phyloP scores from a whole-genome alignment of 805 yeast genomes.

The Schwanniomyces occidentalis region DNA sequence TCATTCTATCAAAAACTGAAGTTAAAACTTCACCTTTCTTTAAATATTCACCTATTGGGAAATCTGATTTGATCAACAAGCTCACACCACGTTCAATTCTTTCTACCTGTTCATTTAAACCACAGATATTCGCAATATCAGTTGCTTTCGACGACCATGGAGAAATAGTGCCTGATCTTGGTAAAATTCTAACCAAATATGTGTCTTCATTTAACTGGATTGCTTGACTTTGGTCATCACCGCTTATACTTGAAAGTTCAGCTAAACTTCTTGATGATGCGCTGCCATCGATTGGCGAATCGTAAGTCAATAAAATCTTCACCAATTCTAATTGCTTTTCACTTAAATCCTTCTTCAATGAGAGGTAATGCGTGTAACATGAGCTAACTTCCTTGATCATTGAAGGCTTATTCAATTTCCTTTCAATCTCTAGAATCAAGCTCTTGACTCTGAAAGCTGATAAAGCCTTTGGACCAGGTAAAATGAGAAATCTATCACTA shows the following conservation, averaged over 20 bases:
- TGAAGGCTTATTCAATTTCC: constrained; percentile 58
- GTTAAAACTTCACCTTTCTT: constrained; percentile 56
- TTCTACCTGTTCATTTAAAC: constrained; percentile 66
- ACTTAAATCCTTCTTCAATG: constrained; percentile 46
- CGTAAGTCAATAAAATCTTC: constrained; percentile 70
- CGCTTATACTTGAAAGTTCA: constrained; percentile 23
- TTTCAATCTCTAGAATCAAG: constrained; percentile 70
- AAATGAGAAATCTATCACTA: constrained; percentile 37
- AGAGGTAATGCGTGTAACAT: constrained; percentile 78
- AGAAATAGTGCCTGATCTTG: constrained; percentile 94
- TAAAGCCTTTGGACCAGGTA: constrained; percentile 89
- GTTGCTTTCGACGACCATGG: constrained; percentile 99
- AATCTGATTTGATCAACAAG: constrained; percentile 66
- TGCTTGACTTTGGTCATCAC: constrained; percentile 18
- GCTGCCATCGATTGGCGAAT: constrained; percentile 55
- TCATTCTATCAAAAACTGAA: constrained; percentile 91
- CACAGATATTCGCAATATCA: constrained; percentile 87
- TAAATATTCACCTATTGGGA: constrained; percentile 58
- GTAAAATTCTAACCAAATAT: constrained; percentile 72
- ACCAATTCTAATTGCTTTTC: constrained; percentile 49
- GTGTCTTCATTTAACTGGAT: constrained; percentile 39
- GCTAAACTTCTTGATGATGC: constrained; percentile 49
- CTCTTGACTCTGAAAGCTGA: constrained; percentile 82
- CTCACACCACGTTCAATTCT: constrained; percentile 92
- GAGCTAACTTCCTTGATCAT: constrained; percentile 72